Evolutionary conservation across 1,284 basidiomycete genomes (phyloP).

Genomic region (Fomitopsis pinicola): DNA sequence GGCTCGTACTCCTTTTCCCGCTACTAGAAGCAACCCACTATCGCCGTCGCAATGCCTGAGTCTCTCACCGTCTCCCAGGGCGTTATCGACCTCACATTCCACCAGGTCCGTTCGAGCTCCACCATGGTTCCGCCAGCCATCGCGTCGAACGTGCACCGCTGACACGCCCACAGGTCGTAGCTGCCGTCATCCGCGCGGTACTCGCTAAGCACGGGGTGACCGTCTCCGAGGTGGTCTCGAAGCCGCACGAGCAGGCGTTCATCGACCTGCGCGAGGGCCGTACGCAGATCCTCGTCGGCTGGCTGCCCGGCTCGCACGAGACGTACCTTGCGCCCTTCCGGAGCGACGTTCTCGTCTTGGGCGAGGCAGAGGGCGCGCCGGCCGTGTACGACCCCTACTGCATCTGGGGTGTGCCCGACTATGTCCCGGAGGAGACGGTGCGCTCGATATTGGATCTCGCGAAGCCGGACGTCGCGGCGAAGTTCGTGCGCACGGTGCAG

Average conservation of each 20-base stretch:
- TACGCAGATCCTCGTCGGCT: constrained; percentile 1
- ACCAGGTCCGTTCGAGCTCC: not conserved
- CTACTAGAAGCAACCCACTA: not conserved
- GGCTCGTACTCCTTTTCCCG: not conserved
- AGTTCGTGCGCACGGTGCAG: not conserved
- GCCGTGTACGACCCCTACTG: constrained; percentile 1
- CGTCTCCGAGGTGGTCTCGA: not conserved
- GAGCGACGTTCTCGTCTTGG: not conserved
- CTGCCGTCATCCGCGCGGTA: not conserved
- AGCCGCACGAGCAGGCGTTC: not conserved
- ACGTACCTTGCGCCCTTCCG: not conserved
- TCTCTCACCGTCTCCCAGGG: not conserved
- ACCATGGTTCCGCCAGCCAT: not conserved
- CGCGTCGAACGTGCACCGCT: not conserved
- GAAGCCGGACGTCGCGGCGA: not conserved
- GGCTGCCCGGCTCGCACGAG: constrained; percentile 1
- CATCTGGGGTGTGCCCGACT: constrained; percentile 1
- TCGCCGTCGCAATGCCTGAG: not conserved
- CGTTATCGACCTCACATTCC: constrained; percentile 1
- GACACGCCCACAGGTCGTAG: not conserved
- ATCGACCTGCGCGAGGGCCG: not conserved
- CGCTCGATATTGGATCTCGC: not conserved
- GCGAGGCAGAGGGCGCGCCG: not conserved
- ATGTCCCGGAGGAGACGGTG: not conserved
- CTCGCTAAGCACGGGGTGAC: not conserved